phyloP scores from a whole-genome alignment of 495 filamentous ascomycete genomes.

The Penicillium robsamsonii region DNA sequence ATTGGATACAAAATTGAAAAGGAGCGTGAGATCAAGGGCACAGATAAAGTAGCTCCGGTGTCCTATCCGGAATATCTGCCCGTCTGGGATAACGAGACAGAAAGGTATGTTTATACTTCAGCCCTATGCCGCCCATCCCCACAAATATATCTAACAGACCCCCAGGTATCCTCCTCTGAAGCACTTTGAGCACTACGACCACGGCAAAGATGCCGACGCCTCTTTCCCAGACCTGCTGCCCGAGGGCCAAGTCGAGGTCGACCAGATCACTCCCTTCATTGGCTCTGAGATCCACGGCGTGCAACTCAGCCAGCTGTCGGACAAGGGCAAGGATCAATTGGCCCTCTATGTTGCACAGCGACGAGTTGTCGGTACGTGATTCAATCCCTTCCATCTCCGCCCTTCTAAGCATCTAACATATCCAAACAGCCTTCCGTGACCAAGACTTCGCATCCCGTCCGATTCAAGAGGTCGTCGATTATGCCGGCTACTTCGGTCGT shows the following conservation, averaged over 20 bases:
- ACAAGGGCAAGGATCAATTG: slow-evolving; percentile 55
- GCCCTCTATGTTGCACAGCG: slow-evolving; percentile 57
- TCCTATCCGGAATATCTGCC: slow-evolving; percentile 74
- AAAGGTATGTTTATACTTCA: slow-evolving; percentile 24
- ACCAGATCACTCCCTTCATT: slow-evolving; percentile 54
- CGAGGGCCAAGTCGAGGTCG: slow-evolving; percentile 37
- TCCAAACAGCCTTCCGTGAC: slow-evolving; percentile 52
- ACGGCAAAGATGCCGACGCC: slow-evolving; percentile 52
- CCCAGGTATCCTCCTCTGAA: slow-evolving; percentile 43
- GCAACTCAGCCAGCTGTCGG: slow-evolving; percentile 53
- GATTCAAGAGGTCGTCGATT: slow-evolving; percentile 55
- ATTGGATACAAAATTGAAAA: slow-evolving; percentile 50
- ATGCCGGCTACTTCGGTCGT: slow-evolving; percentile 59
- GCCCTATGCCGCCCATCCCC: not conserved
- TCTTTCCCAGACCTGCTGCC: slow-evolving; percentile 52
- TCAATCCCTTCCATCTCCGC: not conserved
- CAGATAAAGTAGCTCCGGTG: slow-evolving; percentile 46
- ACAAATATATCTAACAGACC: not conserved
- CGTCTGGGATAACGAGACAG: slow-evolving; percentile 62
- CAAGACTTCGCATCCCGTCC: slow-evolving; percentile 59
- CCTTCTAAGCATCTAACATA: not conserved
- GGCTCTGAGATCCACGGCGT: slow-evolving; percentile 55
- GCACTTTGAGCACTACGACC: slow-evolving; percentile 49
- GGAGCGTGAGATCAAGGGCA: slow-evolving; percentile 44
- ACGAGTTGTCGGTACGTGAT: slow-evolving; percentile 51